phyloP scores from a whole-genome alignment of 2,329 filamentous ascomycete species.

The Aspergillus versicolor region DNA sequence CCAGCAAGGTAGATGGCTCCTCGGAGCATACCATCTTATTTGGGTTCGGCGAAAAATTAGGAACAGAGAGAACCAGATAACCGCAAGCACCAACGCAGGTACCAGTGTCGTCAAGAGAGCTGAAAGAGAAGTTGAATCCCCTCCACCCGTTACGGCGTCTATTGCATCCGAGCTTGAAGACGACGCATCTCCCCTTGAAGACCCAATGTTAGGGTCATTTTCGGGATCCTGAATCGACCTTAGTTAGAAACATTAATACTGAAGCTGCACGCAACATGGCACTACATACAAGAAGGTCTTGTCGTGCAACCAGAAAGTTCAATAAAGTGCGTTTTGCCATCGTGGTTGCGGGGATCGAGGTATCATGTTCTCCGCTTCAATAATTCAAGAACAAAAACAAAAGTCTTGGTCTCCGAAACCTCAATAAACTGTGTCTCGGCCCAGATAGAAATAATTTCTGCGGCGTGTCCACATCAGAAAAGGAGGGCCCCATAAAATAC shows the following conservation, averaged over 20 bases:
- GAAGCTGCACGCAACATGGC: neutral
- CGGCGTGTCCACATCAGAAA: neutral
- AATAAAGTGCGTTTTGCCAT: constrained; percentile 4
- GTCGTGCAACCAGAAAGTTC: constrained; percentile 6
- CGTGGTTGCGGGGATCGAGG: neutral
- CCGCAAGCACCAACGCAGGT: constrained; percentile 46
- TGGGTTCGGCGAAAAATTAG: constrained; percentile 47
- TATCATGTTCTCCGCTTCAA: neutral
- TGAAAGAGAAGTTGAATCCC: constrained; percentile 50
- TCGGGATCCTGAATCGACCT: constrained; percentile 30
- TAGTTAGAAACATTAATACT: neutral
- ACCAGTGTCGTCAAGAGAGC: constrained; percentile 50
- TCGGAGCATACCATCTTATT: constrained; percentile 47
- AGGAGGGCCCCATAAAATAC: constrained; percentile 13
- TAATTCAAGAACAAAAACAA: neutral
- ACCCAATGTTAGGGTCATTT: constrained; percentile 44
- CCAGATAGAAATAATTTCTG: constrained; percentile 5
- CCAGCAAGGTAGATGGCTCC: constrained; percentile 43
- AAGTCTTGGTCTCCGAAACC: neutral
- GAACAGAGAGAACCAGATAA: constrained; percentile 46
- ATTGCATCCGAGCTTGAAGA: constrained; percentile 33
- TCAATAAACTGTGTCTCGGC: neutral
- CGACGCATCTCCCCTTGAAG: constrained; percentile 40
- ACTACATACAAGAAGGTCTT: constrained; percentile 15
- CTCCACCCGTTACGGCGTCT: constrained; percentile 28